These are phyloP conservation scores for Castanopsis chinensis DNA, from an alignment of 306 rosid genomes.

Conservation along the genomic window DNA sequence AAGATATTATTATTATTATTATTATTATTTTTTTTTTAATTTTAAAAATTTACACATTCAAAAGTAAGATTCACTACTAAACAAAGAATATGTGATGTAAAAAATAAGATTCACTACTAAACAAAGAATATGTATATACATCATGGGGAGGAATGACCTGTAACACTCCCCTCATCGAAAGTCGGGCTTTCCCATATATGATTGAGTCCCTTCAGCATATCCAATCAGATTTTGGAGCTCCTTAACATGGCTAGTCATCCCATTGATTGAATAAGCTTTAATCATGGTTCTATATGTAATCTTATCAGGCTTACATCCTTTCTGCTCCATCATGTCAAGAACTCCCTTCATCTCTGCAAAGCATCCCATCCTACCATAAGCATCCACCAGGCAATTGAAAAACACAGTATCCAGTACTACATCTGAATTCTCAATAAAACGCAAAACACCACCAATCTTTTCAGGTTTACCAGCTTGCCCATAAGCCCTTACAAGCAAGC, in stretches of 20 bases:
- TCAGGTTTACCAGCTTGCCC: constrained; percentile 72
- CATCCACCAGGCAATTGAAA: constrained; percentile 86
- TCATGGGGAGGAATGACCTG: not conserved
- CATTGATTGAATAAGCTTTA: constrained; percentile 69
- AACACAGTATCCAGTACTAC: constrained; percentile 62
- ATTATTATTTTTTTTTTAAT: too few species aligned
- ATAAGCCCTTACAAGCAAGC: constrained; percentile 86
- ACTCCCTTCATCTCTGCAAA: constrained; percentile 74
- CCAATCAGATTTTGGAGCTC: constrained; percentile 54
- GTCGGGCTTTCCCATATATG: constrained; percentile 63
- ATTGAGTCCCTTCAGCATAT: constrained; percentile 39
- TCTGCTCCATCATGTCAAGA: constrained; percentile 72
- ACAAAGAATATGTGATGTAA: not conserved
- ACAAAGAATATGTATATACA: not conserved
- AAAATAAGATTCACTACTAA: not conserved
- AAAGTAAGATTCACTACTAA: not conserved
- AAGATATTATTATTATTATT: not conserved
- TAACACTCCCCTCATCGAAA: constrained; percentile 32
- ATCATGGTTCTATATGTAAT: constrained; percentile 89
- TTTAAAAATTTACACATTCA: not conserved
- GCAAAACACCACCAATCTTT: constrained; percentile 61
- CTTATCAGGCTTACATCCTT: constrained; percentile 74
- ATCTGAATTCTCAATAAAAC: constrained; percentile 76
- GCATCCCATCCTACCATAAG: constrained; percentile 73
- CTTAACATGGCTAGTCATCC: constrained; percentile 67